Percentiles rank a stretch among this genome's conserved stretches.
Conservation (phyloP, 306 rosid genomes). For the Hippophae rhamnoides region DNA sequence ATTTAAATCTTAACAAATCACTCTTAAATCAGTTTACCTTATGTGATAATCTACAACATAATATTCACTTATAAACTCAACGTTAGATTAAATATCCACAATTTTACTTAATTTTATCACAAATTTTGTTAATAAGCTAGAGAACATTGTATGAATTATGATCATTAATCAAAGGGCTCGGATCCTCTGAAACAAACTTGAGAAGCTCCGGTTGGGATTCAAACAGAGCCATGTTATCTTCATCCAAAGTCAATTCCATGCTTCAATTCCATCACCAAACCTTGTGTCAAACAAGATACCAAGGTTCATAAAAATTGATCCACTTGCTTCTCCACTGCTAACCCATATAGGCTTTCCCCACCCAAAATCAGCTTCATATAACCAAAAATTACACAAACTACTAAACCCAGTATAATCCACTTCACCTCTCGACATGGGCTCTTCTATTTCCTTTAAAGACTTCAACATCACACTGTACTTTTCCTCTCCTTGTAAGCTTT, state of each 20-base stretch:
- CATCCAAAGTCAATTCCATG: conserved; percentile 25
- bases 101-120: no score
- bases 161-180: conserved; percentile 8
- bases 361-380: conserved; percentile 26
- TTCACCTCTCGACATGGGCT: conserved; percentile 1
- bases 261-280: conserved; percentile 26
- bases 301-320: conserved; percentile 14
- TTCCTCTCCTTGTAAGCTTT: conserved; percentile 10
- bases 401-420: conserved; percentile 23
- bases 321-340: conserved; percentile 16
- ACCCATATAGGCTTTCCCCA: conserved; percentile 37
- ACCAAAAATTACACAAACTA: conserved; percentile 34
- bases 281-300: conserved; percentile 18
- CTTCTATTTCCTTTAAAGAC: conserved; percentile 9
- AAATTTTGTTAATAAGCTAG: no score
- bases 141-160: no score
- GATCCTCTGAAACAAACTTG: conserved; percentile 18
- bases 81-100: no score
- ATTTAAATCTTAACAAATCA: no score
- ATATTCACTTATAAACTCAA: no score
- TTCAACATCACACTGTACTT: conserved; percentile 5
- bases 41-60: no score
- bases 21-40: no score
- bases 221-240: conserved; percentile 18
- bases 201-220: conserved; percentile 13